Percentiles rank a stretch among this genome's conserved stretches.
Evolutionary conservation across 2,329 filamentous ascomycete genomes (phyloP).

Genomic region (Trichoderma oligosporum): DNA sequence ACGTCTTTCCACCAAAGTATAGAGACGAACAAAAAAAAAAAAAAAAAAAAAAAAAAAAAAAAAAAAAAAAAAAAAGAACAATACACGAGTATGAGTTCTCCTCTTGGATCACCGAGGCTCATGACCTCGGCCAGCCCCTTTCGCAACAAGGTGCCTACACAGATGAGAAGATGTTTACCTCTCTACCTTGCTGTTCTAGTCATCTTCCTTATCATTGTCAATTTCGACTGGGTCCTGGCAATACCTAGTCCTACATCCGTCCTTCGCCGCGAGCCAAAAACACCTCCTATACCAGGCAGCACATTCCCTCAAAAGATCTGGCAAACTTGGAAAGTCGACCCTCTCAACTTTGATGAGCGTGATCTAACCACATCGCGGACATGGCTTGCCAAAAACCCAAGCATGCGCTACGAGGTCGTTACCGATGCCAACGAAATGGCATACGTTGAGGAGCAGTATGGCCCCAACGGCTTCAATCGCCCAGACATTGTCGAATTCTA

Average conservation of each 20-base stretch:
- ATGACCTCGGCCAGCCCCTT: conserved; percentile 32
- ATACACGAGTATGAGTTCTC: conserved; percentile 29
- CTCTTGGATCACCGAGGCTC: conserved; percentile 37
- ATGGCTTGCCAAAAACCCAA: conserved; percentile 64
- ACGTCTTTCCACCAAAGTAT: no score
- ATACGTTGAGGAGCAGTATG: conserved; percentile 67
- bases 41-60: background rate
- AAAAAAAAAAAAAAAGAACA: background rate
- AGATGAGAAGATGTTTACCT: conserved; percentile 41
- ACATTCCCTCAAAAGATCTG: conserved; percentile 66
- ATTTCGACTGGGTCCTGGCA: conserved; percentile 39
- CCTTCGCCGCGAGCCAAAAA: conserved; percentile 22
- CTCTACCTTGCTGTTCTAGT: conserved; percentile 44
- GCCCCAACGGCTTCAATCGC: conserved; percentile 60
- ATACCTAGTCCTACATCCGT: conserved; percentile 26
- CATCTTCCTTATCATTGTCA: conserved; percentile 45
- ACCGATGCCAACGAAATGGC: conserved; percentile 65
- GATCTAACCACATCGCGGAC: conserved; percentile 58
- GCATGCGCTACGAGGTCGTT: conserved; percentile 63
- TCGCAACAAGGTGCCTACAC: conserved; percentile 19
- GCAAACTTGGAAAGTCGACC: conserved; percentile 73
- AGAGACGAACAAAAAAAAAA: no score
- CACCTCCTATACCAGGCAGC: conserved; percentile 17
- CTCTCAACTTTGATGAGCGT: conserved; percentile 61
- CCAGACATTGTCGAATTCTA: conserved; percentile 63